Evolutionary conservation across 805 yeast genomes (phyloP), one percentile per base, ranked within the genome.

Genomic region (Candida awuae): DNA sequence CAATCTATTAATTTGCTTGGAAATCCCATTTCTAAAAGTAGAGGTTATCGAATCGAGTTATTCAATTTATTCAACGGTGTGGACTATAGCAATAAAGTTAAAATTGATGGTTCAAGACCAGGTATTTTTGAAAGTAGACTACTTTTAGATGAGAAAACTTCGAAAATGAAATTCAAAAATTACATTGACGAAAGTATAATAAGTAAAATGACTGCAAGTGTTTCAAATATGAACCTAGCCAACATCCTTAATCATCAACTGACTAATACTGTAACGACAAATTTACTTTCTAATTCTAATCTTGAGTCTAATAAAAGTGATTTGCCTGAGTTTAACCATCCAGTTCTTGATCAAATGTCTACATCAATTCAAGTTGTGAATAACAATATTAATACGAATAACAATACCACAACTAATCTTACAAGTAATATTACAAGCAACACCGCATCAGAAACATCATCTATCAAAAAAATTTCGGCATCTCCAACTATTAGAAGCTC

Each of bases 101-200:
- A 70, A 47, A 70, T 75, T 28, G 81, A 75, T 52, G 80, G 77
- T 32, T 73, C 80, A 4, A 55, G 70, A 38, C 81, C 82, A 1
- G 80, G 81, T 1, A 72, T 75, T 39, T 73, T 75, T 56, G 82
- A 75, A 55, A 65, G 73, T 16, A 70, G 80, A 23, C 52, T 75
- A 48, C 55, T 75, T 21, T 58, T 75, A 37, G 80, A 73, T 45
- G 59, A 68, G 2, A 75, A 70, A 44, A 61, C 63, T 18, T 71
- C 78, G 1, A 59, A 62, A 37, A 55, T 65, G 48, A 60, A 59
- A 30, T 60, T 71, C 38, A 67, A 67, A 41, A 66, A 63, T 39
- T 71, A 59, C 40, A 43, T 63, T 38, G 64, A 56, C 37, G 61
- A 58, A 15, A 52, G 54, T 23, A 60, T 61, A 19, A 62, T 62